A percentile compares a stretch with the other conserved stretches of the same genome.
phyloP scores from a whole-genome alignment of 2,329 filamentous ascomycete genomes.

The Scleromitrula shiraiana region DNA sequence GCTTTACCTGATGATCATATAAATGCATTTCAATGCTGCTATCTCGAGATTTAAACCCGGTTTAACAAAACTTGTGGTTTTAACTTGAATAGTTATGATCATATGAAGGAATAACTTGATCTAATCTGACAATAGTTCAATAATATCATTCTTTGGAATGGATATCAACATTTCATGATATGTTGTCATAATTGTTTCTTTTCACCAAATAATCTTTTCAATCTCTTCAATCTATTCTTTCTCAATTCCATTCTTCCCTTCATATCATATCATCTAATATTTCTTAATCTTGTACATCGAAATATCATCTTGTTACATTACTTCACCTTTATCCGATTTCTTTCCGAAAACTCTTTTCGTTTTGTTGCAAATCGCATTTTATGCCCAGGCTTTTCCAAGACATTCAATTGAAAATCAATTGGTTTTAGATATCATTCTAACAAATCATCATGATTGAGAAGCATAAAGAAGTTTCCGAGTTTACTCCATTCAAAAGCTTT shows the following conservation, averaged over 20 bases:
- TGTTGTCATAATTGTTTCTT: background rate
- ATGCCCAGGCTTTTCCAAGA: background rate
- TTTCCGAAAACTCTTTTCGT: background rate
- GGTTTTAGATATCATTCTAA: background rate
- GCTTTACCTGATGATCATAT: slow-evolving; percentile 15
- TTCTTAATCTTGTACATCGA: background rate
- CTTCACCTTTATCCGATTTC: slow-evolving; percentile 2
- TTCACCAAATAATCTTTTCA: background rate
- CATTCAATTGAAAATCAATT: background rate
- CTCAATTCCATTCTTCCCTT: background rate
- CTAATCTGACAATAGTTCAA: slow-evolving; percentile 14
- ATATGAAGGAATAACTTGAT: slow-evolving; percentile 11
- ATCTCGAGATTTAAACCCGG: slow-evolving; percentile 12
- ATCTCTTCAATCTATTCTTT: background rate
- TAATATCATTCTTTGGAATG: too few relatives aligned
- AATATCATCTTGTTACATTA: background rate
- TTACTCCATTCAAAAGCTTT: too few relatives aligned
- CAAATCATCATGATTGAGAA: too few relatives aligned
- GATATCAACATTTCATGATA: background rate
- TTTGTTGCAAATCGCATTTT: slow-evolving; percentile 7
- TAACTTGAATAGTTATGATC: slow-evolving; percentile 6
- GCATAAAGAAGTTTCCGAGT: too few relatives aligned
- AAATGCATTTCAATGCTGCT: slow-evolving; percentile 1
- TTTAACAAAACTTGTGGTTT: slow-evolving; percentile 11
- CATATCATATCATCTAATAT: background rate